Evolutionary conservation across 352 stramenopile genomes (phyloP).

Genomic region (Phytophthora nicotianae): DNA sequence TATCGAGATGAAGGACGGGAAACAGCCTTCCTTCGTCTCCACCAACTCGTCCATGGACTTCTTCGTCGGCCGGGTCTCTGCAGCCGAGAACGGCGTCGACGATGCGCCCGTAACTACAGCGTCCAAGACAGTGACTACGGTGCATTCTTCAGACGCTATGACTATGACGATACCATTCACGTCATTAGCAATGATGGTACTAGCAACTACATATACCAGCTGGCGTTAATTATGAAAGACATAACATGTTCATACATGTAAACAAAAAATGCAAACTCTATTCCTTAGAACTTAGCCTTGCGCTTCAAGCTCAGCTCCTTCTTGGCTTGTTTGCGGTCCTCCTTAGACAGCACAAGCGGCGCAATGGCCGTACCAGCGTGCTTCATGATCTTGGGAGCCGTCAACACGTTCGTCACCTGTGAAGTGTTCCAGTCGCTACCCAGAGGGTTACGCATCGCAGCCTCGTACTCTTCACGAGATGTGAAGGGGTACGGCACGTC

Average conservation of each 20-base stretch:
- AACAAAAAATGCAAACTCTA: constrained; percentile 37
- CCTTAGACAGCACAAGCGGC: constrained; percentile 89
- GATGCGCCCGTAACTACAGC: constrained; percentile 10
- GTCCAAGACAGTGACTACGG: constrained; percentile 22
- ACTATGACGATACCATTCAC: not conserved
- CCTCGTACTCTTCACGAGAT: constrained; percentile 97
- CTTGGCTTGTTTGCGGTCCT: constrained; percentile 84
- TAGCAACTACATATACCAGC: not conserved
- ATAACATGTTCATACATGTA: constrained; percentile 26
- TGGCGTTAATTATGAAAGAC: constrained; percentile 24
- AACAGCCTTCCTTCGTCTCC: constrained; percentile 40
- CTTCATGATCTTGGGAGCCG: constrained; percentile 93
- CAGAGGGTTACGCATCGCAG: constrained; percentile 94
- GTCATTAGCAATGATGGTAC: constrained; percentile 13
- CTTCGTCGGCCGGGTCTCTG: constrained; percentile 35
- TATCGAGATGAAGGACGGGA: constrained; percentile 37
- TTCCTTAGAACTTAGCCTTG: constrained; percentile 80
- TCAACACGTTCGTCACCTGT: constrained; percentile 91
- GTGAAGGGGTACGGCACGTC: constrained; percentile 98
- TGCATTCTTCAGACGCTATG: constrained; percentile 18
- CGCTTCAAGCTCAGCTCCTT: constrained; percentile 80
- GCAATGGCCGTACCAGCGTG: constrained; percentile 93
- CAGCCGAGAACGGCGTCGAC: constrained; percentile 23
- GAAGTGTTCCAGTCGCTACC: constrained; percentile 96
- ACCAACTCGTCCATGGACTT: constrained; percentile 36